Evolutionary conservation across 306 rosid species (phyloP), one percentile per base, ranked within the genome.

Genomic region (Crotalaria pallida): DNA sequence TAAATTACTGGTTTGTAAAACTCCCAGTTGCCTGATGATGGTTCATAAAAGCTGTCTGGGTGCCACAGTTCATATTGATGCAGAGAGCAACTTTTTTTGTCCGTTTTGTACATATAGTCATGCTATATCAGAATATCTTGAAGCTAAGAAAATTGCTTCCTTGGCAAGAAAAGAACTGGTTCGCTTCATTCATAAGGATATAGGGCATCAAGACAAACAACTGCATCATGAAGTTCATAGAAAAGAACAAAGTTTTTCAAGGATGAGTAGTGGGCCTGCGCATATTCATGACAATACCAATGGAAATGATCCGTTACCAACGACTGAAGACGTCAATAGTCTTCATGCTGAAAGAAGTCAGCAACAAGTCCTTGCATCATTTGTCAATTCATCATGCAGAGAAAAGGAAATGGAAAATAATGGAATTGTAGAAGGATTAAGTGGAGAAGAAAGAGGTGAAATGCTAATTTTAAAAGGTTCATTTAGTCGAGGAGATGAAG

Each of bases 51-150:
- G 48, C 67, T 88, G 97, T 58, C 40, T 88, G 62, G 78, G 82
- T 65, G 80, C 77, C 57, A 16, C 67, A 22, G 71, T 75, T 52
- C 77, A 62, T 33, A 61, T 82, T 64, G 84, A 85, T 45, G 70
- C 65, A 58, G 64, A 67, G 16, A 89, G 81, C 2, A 74, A 80
- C 38, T 83, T 81, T 52, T 64, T 78, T 58, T 90, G 97, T 78
- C 96, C 96, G n/a, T 87, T 85, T 64, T 93, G 98, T 75, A 77
- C 63, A 21, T 85, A 82, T 78, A 82, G 84, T 49, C 84, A 26
- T 27, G 76, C 86, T 69, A 64, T 76, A 63, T 79, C 84, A 22
- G 86, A 84, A 60, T 88, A 77, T 80, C 79, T 76, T 63, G 95
- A 84, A 74, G 86, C 90, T 15, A 84, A 88, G 83, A 78, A 84